Percentiles rank a stretch among this genome's conserved stretches.
phyloP scores from a whole-genome alignment of 1,139 yeast species.

The Diutina catenulata region DNA sequence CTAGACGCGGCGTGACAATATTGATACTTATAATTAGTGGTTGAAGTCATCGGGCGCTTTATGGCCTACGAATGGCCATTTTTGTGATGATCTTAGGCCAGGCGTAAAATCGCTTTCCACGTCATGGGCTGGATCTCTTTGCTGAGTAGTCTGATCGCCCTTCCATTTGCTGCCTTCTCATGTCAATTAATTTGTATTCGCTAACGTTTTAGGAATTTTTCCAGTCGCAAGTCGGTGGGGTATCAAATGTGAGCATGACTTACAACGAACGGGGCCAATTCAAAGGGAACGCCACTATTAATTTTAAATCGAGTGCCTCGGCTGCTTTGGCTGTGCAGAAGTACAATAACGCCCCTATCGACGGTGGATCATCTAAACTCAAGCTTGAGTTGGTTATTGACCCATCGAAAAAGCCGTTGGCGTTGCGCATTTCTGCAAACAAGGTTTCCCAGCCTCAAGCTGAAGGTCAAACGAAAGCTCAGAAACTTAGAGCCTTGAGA shows the following conservation, averaged over 20 bases:
- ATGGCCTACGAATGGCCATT: no score
- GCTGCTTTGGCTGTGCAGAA: slow-evolving; percentile 69
- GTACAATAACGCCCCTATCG: slow-evolving; percentile 90
- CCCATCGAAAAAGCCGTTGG: slow-evolving; percentile 67
- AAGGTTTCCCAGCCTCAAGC: slow-evolving; percentile 9
- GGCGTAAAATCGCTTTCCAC: no score
- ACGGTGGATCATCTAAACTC: slow-evolving; percentile 70
- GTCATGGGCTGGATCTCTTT: background rate
- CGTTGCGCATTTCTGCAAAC: slow-evolving; percentile 57
- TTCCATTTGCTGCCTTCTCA: no score
- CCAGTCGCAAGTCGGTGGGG: slow-evolving; percentile 79
- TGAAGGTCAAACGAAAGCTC: slow-evolving; percentile 10
- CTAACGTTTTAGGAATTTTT: slow-evolving; percentile 61
- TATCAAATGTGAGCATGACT: slow-evolving; percentile 55
- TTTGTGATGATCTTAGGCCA: no score
- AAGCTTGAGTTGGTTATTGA: slow-evolving; percentile 80
- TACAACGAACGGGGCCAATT: slow-evolving; percentile 87
- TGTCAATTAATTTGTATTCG: background rate
- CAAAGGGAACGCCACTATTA: slow-evolving; percentile 82
- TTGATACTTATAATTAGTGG: no score
- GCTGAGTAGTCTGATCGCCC: no score
- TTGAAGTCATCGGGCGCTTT: no score
- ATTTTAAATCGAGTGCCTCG: slow-evolving; percentile 54
- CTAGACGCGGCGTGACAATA: no score
- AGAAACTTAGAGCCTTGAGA: slow-evolving; percentile 12